Percentiles rank a stretch among this genome's conserved stretches.
Conservation (phyloP, 1,139 yeast genomes). For the Meyerozyma sp. region DNA sequence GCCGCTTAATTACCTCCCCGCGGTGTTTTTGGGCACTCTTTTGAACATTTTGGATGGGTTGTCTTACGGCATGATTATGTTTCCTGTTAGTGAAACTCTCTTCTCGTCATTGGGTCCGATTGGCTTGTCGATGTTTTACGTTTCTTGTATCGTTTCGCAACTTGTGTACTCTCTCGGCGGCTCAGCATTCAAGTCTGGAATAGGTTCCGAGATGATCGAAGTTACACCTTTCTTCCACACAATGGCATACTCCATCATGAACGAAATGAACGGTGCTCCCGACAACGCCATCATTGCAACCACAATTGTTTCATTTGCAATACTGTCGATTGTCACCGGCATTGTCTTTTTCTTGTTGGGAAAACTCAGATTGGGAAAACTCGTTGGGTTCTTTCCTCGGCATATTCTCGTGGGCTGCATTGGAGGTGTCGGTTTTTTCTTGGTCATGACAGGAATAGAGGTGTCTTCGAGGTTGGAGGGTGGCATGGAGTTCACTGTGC, state of each 20-base stretch:
- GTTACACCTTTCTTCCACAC: slow-evolving; percentile 96
- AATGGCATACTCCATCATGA: slow-evolving; percentile 74
- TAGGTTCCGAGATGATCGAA: slow-evolving; percentile 98
- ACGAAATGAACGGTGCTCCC: slow-evolving; percentile 44
- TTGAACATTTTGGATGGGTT: slow-evolving; percentile 87
- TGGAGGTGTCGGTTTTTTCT: slow-evolving; percentile 96
- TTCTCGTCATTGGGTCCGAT: slow-evolving; percentile 79
- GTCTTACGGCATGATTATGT: slow-evolving; percentile 95
- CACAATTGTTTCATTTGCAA: slow-evolving; percentile 78
- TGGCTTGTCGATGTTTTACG: slow-evolving; percentile 90
- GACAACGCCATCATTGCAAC: slow-evolving; percentile 72
- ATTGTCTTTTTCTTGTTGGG: slow-evolving; percentile 73
- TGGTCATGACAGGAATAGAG: slow-evolving; percentile 85
- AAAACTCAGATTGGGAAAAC: slow-evolving; percentile 68
- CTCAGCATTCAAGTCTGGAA: slow-evolving; percentile 80
- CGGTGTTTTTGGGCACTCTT: slow-evolving; percentile 79
- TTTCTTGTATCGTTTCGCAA: slow-evolving; percentile 85
- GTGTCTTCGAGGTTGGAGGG: slow-evolving; percentile 79
- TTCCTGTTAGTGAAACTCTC: slow-evolving; percentile 78
- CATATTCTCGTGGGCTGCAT: slow-evolving; percentile 95
- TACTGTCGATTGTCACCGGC: slow-evolving; percentile 84
- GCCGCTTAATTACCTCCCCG: slow-evolving; percentile 56
- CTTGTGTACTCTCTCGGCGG: slow-evolving; percentile 86
- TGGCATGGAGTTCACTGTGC: slow-evolving; percentile 57
- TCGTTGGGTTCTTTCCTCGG: slow-evolving; percentile 93